These are phyloP conservation scores for Hypoxylon perforatum DNA, from an alignment of 495 filamentous ascomycete species.

Conservation along the genomic window DNA sequence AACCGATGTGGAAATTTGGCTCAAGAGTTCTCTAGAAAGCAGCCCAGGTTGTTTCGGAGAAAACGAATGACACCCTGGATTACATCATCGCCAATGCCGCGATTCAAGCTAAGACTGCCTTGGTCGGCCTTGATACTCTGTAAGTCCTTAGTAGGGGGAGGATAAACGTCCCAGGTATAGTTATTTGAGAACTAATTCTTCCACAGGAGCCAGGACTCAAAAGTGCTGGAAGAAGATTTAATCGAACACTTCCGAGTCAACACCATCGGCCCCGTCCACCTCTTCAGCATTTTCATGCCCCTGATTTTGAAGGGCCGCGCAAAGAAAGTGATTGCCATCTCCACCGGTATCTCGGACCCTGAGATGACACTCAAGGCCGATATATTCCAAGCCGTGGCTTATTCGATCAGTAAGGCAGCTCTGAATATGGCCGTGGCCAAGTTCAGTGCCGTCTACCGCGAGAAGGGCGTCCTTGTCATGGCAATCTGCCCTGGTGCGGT, in stretches of 20 bases:
- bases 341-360: slow-evolving; percentile 55
- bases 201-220: slow-evolving; percentile 7
- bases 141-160: background rate
- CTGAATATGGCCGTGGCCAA: slow-evolving; percentile 55
- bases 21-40: slow-evolving; percentile 40
- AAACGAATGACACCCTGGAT: slow-evolving; percentile 56
- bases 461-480: slow-evolving; percentile 62
- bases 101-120: too few relatives aligned
- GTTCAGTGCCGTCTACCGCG: slow-evolving; percentile 60
- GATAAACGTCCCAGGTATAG: background rate
- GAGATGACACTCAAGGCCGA: slow-evolving; percentile 21
- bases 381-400: slow-evolving; percentile 26
- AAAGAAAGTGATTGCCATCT: slow-evolving; percentile 65
- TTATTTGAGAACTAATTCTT: too few relatives aligned
- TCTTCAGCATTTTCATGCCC: slow-evolving; percentile 61
- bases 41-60: slow-evolving; percentile 32
- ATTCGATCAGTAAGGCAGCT: slow-evolving; percentile 48
- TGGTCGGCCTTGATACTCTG: slow-evolving; percentile 28
- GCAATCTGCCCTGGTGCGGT: slow-evolving; percentile 40
- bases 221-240: slow-evolving; percentile 36
- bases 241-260: slow-evolving; percentile 52
- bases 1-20: too few relatives aligned
- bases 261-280: slow-evolving; percentile 57
- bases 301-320: slow-evolving; percentile 56
- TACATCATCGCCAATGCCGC: slow-evolving; percentile 57